phyloP scores from a whole-genome alignment of 352 stramenopile species.

The Globisporangium mamillatum region DNA sequence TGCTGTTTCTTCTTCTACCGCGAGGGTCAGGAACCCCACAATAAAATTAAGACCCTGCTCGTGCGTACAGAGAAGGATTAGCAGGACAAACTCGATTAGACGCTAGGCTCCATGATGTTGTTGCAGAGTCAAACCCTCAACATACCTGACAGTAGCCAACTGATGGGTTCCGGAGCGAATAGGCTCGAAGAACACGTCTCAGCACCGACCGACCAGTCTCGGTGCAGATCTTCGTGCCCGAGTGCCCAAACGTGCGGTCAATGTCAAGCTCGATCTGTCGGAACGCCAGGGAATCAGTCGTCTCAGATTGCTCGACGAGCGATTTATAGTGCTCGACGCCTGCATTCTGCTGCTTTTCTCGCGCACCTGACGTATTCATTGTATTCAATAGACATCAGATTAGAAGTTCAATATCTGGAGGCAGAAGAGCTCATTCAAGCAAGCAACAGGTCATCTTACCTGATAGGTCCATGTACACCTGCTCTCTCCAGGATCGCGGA shows the following conservation, averaged over 20 bases:
- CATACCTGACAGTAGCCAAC: conserved; percentile 85
- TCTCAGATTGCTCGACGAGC: conserved; percentile 43
- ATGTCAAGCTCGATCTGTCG: conserved; percentile 87
- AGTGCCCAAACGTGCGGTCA: conserved; percentile 82
- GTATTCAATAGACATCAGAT: not conserved
- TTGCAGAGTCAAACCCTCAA: not conserved
- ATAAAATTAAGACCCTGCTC: conserved; percentile 85
- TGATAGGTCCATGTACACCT: conserved; percentile 73
- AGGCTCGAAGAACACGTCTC: conserved; percentile 70
- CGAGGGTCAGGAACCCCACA: conserved; percentile 78
- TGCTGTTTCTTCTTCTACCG: conserved; percentile 80
- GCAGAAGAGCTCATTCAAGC: not conserved
- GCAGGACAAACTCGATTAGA: not conserved
- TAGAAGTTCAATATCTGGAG: not conserved
- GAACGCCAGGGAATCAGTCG: conserved; percentile 55
- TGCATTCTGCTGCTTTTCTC: conserved; percentile 53
- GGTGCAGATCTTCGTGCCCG: conserved; percentile 58
- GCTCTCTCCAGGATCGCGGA: conserved; percentile 57
- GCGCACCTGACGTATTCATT: conserved; percentile 22
- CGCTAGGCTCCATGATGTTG: no score
- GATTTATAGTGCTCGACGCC: conserved; percentile 45
- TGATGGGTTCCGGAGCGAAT: conserved; percentile 72
- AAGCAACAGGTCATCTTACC: conserved; percentile 17
- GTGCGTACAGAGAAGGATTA: not conserved
- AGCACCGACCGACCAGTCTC: conserved; percentile 49